These are phyloP conservation scores for Alternaria longipes DNA, from an alignment of 2,329 filamentous ascomycete species.

Conservation along the genomic window DNA sequence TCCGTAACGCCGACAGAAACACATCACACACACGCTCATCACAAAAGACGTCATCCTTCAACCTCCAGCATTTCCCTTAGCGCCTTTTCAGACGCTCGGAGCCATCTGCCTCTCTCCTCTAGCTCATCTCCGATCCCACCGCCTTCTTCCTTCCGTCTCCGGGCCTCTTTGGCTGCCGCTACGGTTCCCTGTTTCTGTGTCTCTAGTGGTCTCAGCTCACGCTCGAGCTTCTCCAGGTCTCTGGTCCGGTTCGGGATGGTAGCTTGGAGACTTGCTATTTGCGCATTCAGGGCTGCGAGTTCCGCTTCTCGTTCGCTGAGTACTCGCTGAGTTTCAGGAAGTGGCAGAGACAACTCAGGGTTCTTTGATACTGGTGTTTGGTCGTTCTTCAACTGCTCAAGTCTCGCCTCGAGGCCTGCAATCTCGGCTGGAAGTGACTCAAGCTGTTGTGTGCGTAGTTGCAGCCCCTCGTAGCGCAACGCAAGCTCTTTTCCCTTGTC, in stretches of 20 bases:
- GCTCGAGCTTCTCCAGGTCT: slow-evolving; percentile 72
- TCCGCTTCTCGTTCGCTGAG: slow-evolving; percentile 54
- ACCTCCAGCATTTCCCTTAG: slow-evolving; percentile 71
- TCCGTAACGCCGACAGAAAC: slow-evolving; percentile 16
- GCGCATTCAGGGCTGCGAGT: slow-evolving; percentile 52
- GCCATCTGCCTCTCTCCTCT: slow-evolving; percentile 79
- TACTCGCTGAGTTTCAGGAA: slow-evolving; percentile 55
- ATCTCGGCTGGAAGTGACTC: slow-evolving; percentile 63
- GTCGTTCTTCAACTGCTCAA: slow-evolving; percentile 56
- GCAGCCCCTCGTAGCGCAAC: slow-evolving; percentile 65
- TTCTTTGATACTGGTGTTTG: slow-evolving; percentile 48
- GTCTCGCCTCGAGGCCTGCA: slow-evolving; percentile 59
- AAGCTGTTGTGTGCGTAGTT: slow-evolving; percentile 62
- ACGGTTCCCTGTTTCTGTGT: slow-evolving; percentile 71
- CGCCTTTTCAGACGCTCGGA: slow-evolving; percentile 71
- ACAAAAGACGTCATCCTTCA: slow-evolving; percentile 38
- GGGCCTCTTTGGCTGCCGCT: slow-evolving; percentile 75
- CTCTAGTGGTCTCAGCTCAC: slow-evolving; percentile 75
- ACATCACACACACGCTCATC: background rate
- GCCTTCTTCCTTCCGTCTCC: slow-evolving; percentile 70
- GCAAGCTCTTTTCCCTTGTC: slow-evolving; percentile 66
- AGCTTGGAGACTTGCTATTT: slow-evolving; percentile 63
- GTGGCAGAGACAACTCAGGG: slow-evolving; percentile 55
- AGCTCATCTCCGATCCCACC: slow-evolving; percentile 75
- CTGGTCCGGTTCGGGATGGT: slow-evolving; percentile 72